phyloP scores from a whole-genome alignment of 345 rosid species.

The Salix arbutifolia region DNA sequence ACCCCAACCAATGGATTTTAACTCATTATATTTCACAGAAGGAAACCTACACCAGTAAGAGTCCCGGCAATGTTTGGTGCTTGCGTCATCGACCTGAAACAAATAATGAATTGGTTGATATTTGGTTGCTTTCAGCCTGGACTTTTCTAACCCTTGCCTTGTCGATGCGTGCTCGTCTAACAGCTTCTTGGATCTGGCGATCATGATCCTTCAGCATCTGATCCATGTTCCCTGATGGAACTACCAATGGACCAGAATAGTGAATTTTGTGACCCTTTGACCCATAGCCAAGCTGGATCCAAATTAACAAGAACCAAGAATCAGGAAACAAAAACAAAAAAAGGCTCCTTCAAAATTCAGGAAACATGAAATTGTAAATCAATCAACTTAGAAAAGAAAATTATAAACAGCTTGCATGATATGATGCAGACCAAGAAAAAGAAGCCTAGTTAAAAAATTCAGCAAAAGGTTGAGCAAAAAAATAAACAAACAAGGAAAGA shows the following conservation, averaged over 20 bases:
- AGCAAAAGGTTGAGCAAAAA: not conserved
- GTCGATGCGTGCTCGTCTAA: slow-evolving; percentile 75
- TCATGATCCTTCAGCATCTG: slow-evolving; percentile 95
- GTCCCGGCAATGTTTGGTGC: slow-evolving; percentile 18
- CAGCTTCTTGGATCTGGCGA: slow-evolving; percentile 95
- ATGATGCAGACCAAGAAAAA: not conserved
- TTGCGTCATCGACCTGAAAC: slow-evolving; percentile 67
- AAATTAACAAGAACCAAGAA: not conserved
- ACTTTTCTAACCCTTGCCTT: slow-evolving; percentile 73
- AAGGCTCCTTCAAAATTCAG: too few relatives aligned
- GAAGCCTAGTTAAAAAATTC: not conserved
- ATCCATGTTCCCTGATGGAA: slow-evolving; percentile 86
- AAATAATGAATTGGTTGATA: slow-evolving; percentile 57
- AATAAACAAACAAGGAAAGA: not conserved
- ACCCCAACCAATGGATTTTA: slow-evolving; percentile 9
- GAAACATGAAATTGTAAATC: too few relatives aligned
- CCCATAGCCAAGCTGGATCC: slow-evolving; percentile 69
- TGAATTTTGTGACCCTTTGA: slow-evolving; percentile 90
- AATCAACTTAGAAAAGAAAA: not conserved
- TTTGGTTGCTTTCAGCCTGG: slow-evolving; percentile 59
- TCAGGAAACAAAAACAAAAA: not conserved
- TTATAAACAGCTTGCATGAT: not conserved
- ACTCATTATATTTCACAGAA: slow-evolving; percentile 8
- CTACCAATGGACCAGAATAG: slow-evolving; percentile 88
- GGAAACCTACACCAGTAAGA: slow-evolving; percentile 25